These are phyloP conservation scores for Rutstroemia sp. DNA, from an alignment of 2,329 filamentous ascomycete species.

Conservation along the genomic window DNA sequence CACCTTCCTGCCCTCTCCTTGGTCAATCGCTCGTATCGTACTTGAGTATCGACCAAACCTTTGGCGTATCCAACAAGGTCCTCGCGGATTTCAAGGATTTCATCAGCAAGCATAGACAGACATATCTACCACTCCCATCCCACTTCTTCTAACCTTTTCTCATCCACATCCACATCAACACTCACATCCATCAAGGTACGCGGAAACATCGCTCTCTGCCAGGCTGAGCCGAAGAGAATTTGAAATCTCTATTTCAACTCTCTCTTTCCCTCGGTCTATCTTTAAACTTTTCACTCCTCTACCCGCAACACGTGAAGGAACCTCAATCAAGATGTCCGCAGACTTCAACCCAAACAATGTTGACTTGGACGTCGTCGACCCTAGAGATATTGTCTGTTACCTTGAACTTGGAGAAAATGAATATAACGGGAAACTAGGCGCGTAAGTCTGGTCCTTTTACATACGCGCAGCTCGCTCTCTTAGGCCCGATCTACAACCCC, in stretches of 20 bases:
- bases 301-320: background rate
- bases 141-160: too few species aligned
- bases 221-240: too few species aligned
- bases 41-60: background rate
- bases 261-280: background rate
- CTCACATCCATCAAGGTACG: too few species aligned
- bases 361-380: slow-evolving; percentile 36
- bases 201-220: too few species aligned
- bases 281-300: background rate
- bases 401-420: slow-evolving; percentile 39
- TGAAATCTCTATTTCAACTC: background rate
- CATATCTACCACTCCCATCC: background rate
- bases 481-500: background rate
- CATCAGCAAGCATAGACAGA: background rate
- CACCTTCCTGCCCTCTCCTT: background rate
- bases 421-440: slow-evolving; percentile 51
- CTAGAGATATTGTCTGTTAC: slow-evolving; percentile 42
- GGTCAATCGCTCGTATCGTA: background rate
- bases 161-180: too few species aligned
- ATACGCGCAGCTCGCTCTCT: background rate
- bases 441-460: slow-evolving; percentile 24
- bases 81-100: background rate
- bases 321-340: background rate
- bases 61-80: background rate
- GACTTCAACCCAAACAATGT: slow-evolving; percentile 28